A percentile compares a stretch with the other conserved stretches of the same genome.
phyloP scores from a whole-genome alignment of 306 rosid species.

The Erythrophleum fordii region DNA sequence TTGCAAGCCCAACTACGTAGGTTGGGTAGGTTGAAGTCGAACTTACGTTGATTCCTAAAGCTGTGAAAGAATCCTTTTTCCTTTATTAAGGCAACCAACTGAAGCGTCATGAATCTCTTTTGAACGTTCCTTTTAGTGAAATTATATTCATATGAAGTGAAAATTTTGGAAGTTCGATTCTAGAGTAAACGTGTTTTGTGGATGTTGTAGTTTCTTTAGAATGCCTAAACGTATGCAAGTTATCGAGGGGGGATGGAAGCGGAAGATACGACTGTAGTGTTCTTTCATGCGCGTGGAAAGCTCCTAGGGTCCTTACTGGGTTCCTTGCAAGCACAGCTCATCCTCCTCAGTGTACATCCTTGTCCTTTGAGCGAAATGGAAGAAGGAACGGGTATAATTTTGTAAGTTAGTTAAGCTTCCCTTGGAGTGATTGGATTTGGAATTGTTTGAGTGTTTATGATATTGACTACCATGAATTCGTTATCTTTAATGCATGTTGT shows the following conservation, averaged over 20 bases:
- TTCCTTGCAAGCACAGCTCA: conserved; percentile 89
- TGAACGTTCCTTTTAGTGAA: neutral
- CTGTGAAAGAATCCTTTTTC: neutral
- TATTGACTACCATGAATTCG: neutral
- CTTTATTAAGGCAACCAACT: too few species aligned
- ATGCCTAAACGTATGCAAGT: conserved; percentile 82
- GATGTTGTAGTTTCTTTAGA: conserved; percentile 82
- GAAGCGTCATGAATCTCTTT: conserved; percentile 15
- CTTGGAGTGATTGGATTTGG: conserved; percentile 32
- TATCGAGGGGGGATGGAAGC: conserved; percentile 69
- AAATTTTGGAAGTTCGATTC: conserved; percentile 41
- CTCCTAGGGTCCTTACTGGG: conserved; percentile 89
- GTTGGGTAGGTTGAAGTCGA: conserved; percentile 11
- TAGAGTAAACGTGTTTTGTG: conserved; percentile 5
- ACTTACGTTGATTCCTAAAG: conserved; percentile 9
- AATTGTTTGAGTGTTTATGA: neutral
- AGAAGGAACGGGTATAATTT: conserved; percentile 64
- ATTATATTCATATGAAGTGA: neutral
- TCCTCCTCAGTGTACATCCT: conserved; percentile 52
- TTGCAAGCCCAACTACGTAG: conserved; percentile 15
- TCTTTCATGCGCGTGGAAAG: conserved; percentile 87
- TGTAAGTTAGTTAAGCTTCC: conserved; percentile 63
- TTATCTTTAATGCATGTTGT: neutral
- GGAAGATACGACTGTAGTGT: conserved; percentile 79
- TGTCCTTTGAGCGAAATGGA: conserved; percentile 44